Evolutionary conservation across 257 asterid species (phyloP), one percentile per base, ranked within the genome.

Genomic region (Ballota nigra): DNA sequence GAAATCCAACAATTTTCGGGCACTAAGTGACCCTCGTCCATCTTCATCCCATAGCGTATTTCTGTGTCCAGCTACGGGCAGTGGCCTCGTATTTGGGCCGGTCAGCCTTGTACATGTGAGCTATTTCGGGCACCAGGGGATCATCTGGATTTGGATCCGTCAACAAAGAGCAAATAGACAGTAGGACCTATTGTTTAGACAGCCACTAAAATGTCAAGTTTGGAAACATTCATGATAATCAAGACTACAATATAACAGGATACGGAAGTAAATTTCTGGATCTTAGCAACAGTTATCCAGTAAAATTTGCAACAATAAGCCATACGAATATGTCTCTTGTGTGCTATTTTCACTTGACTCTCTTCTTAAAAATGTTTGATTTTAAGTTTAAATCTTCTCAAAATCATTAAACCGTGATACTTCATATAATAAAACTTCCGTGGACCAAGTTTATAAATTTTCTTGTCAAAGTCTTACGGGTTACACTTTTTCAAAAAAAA

Each of bases 21-120:
- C 62, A 70, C 20, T 77, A 65, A 13, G 73, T 45, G 29, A 38
- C 5, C 5, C 51, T 11, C 18, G 12, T 67, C 28, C 13, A 18
- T 55, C 59, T 69, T 75, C 38, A 86, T 59, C 92, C 92, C 93
- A 89, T 86, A 20, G 96, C 92, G 26, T 86, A 88, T 78, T 88
- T 88, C 84, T 88, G 95, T 4, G 95, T 83, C 95, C 92, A 88
- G 88, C 95, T 88, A 55, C 95, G 92, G 15, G 96, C 90, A n/a
- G 92, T 86, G 43, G 87, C 16, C 86, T 88, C 96, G 11, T 86
- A 88, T 57, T 88, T 88, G 74, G 86, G 23, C 74, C 86, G 65
- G 70, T 88, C 96, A 1, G 90, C 85, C 83, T 88, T 88, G 84
- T 88, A 88, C 96, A 88, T 86, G 29, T 88, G 96, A 8, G 92